Conservation (phyloP, 805 yeast genomes). For the Candida broadrunensis region DNA sequence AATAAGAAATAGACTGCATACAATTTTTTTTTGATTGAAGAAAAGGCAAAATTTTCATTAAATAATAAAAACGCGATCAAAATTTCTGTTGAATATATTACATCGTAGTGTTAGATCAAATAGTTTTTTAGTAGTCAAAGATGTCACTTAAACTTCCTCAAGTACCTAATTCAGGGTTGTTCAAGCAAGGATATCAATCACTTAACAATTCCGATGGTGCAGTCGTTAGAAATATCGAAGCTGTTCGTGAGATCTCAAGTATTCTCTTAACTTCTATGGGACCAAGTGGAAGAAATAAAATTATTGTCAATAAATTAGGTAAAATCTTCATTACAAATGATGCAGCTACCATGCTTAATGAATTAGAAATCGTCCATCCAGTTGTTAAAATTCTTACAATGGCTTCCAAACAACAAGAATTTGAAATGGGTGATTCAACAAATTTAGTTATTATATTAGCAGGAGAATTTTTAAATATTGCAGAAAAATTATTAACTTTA, state of each 20-base stretch:
- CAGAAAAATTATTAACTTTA: slow-evolving; percentile 77
- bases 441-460: slow-evolving; percentile 89
- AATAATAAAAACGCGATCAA: background rate
- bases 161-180: slow-evolving; percentile 90
- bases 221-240: slow-evolving; percentile 85
- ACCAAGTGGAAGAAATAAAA: slow-evolving; percentile 96
- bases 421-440: slow-evolving; percentile 96
- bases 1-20: no score
- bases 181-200: slow-evolving; percentile 92
- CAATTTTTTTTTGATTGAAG: no score
- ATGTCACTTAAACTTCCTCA: slow-evolving; percentile 92
- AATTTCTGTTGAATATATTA: no score
- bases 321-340: slow-evolving; percentile 90
- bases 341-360: slow-evolving; percentile 96
- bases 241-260: slow-evolving; percentile 87
- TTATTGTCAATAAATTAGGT: slow-evolving; percentile 84
- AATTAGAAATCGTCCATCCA: slow-evolving; percentile 93
- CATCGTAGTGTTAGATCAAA: no score
- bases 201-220: slow-evolving; percentile 93
- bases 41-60: background rate
- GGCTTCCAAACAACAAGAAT: slow-evolving; percentile 97
- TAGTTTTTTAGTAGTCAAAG: no score
- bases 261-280: slow-evolving; percentile 95
- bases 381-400: slow-evolving; percentile 93
- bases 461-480: slow-evolving; percentile 83